phyloP scores from a whole-genome alignment of 1,284 basidiomycete species.

The Sparassis latifolia region DNA sequence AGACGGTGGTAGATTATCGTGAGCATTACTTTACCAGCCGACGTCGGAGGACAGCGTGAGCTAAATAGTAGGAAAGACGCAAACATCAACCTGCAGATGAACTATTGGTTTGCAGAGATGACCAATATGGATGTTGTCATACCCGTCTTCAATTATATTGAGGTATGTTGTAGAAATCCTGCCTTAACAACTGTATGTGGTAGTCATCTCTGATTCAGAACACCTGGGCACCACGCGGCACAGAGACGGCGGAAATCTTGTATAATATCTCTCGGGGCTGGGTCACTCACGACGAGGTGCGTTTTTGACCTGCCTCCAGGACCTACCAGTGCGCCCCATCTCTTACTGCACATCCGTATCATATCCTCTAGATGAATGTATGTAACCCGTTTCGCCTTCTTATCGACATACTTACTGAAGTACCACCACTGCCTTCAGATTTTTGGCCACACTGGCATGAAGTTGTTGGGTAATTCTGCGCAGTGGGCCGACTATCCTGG shows the following conservation, averaged over 20 bases:
- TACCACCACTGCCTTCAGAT: slow-evolving; percentile 34
- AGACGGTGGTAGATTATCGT: slow-evolving; percentile 50
- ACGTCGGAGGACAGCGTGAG: too few species aligned
- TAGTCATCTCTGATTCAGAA: slow-evolving; percentile 34
- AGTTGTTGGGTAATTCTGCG: slow-evolving; percentile 46
- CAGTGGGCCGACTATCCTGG: slow-evolving; percentile 68
- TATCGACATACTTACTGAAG: background rate
- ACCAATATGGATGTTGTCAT: slow-evolving; percentile 53
- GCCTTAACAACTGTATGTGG: background rate
- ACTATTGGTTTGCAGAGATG: slow-evolving; percentile 71
- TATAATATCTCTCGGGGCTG: slow-evolving; percentile 66
- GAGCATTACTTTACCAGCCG: slow-evolving; percentile 15
- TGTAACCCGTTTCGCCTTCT: slow-evolving; percentile 11
- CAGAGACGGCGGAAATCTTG: slow-evolving; percentile 56
- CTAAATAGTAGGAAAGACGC: slow-evolving; percentile 37
- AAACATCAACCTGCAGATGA: slow-evolving; percentile 77
- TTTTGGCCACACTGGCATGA: slow-evolving; percentile 77
- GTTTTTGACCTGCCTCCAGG: slow-evolving; percentile 3
- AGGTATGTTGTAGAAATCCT: slow-evolving; percentile 33
- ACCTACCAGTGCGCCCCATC: background rate
- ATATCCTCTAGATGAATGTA: slow-evolving; percentile 48
- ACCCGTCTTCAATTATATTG: slow-evolving; percentile 61
- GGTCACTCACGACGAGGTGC: slow-evolving; percentile 66
- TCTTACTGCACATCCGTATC: background rate
- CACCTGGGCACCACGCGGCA: slow-evolving; percentile 67